Percentiles rank a stretch among this genome's conserved stretches.
phyloP scores from a whole-genome alignment of 306 rosid genomes.

The Amphicarpaea edgeworthii region DNA sequence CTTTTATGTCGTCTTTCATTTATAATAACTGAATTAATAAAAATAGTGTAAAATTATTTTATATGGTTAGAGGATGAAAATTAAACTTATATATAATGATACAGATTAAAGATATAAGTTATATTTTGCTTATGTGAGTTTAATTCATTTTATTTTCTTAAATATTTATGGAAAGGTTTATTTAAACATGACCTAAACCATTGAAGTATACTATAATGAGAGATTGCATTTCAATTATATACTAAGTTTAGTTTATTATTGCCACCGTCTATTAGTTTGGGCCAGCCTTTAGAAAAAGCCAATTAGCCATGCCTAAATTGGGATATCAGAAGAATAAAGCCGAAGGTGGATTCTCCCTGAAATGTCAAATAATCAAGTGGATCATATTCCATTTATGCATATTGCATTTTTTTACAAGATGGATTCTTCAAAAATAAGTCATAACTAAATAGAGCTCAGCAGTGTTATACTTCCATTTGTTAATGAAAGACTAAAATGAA shows the following conservation, averaged over 20 bases:
- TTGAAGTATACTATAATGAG: neutral
- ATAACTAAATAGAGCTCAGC: too few relatives aligned
- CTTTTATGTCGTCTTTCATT: too few relatives aligned
- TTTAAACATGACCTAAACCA: neutral
- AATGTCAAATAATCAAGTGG: slow-evolving; percentile 53
- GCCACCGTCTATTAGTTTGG: slow-evolving; percentile 25
- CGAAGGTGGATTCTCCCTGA: slow-evolving; percentile 39
- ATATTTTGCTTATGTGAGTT: neutral
- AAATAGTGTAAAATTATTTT: too few relatives aligned
- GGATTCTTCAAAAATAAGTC: slow-evolving; percentile 2
- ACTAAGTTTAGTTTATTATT: neutral
- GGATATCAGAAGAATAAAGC: slow-evolving; percentile 61
- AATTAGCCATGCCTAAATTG: slow-evolving; percentile 36
- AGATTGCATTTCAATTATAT: neutral
- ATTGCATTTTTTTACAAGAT: neutral
- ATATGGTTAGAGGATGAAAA: too few relatives aligned
- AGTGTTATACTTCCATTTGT: neutral
- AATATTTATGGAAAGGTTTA: neutral
- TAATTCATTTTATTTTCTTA: neutral
- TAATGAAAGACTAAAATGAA: neutral
- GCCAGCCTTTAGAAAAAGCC: slow-evolving; percentile 46
- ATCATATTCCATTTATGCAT: slow-evolving; percentile 41
- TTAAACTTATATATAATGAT: too few relatives aligned
- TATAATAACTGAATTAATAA: too few relatives aligned
- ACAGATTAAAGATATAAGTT: too few relatives aligned